phyloP scores from a whole-genome alignment of 768 basidiomycete genomes.

The Suillus variegatus region DNA sequence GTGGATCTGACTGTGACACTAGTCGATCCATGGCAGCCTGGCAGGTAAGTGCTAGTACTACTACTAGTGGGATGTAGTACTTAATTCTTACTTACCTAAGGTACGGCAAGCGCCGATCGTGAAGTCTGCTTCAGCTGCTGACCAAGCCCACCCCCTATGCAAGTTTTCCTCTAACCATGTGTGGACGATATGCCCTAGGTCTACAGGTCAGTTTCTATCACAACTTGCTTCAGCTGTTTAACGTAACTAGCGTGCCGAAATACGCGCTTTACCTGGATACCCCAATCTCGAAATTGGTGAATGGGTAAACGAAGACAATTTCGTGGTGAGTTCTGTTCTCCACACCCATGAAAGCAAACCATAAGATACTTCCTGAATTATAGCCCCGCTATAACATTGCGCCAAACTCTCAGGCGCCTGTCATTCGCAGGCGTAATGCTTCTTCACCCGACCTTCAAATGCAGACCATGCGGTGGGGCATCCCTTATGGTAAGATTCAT shows the following conservation, averaged over 20 bases:
- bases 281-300: conserved; percentile 46
- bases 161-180: conserved; percentile 42
- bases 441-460: conserved; percentile 45
- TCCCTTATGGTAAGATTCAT: conserved; percentile 66
- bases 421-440: conserved; percentile 52
- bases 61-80: too few relatives aligned
- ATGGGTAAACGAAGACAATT: conserved; percentile 63
- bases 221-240: neutral
- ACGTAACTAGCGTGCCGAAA: conserved; percentile 27
- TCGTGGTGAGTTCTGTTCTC: conserved; percentile 39
- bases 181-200: conserved; percentile 62
- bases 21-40: neutral
- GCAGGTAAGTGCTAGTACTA: neutral
- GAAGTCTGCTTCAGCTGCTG: neutral
- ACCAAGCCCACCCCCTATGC: neutral
- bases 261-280: conserved; percentile 41
- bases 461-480: conserved; percentile 90
- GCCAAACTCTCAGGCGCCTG: conserved; percentile 76
- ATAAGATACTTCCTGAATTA: conserved; percentile 3
- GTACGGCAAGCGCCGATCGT: neutral
- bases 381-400: conserved; percentile 78
- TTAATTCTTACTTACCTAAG: neutral
- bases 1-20: neutral
- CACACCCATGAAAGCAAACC: neutral
- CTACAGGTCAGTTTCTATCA: conserved; percentile 38